Percentiles rank a stretch among this genome's conserved stretches.
Evolutionary conservation across 2,329 filamentous ascomycete species (phyloP).

Genomic region (Paecilomyces sp.): DNA sequence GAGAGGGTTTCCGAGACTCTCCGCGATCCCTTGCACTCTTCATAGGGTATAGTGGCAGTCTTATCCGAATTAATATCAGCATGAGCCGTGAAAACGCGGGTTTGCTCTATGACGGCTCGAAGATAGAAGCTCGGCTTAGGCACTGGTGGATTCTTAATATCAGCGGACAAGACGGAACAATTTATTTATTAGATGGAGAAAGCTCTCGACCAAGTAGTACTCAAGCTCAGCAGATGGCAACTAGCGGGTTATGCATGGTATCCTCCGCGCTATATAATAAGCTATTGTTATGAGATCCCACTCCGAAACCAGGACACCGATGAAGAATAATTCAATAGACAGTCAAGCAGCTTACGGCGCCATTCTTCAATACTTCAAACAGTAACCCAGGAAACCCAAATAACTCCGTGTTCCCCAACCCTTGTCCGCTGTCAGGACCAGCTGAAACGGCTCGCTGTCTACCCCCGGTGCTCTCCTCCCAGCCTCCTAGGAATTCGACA

Average conservation of each 20-base stretch:
- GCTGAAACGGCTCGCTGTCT: constrained; percentile 36
- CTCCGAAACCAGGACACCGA: not conserved
- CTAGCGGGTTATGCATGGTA: not conserved
- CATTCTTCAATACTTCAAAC: constrained; percentile 94
- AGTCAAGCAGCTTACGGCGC: constrained; percentile 79
- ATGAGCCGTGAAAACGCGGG: too few species aligned
- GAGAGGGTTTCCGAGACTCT: too few species aligned
- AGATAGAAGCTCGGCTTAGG: too few species aligned
- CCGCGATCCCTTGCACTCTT: too few species aligned
- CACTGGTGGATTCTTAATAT: too few species aligned
- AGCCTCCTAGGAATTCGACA: constrained; percentile 75
- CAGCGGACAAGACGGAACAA: not conserved
- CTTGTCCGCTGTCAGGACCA: constrained; percentile 43
- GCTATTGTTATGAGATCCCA: not conserved
- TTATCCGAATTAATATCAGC: too few species aligned
- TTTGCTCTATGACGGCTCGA: too few species aligned
- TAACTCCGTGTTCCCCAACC: constrained; percentile 69
- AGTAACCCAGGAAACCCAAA: constrained; percentile 91
- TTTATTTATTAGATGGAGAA: not conserved
- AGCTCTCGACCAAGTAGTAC: not conserved
- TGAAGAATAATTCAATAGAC: constrained; percentile 56
- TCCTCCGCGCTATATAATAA: not conserved
- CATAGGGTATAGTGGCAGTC: too few species aligned
- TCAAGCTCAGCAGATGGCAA: not conserved
- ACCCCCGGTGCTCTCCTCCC: constrained; percentile 63